phyloP scores from a whole-genome alignment of 768 basidiomycete species.

The Hemileccinum rubropunctum region DNA sequence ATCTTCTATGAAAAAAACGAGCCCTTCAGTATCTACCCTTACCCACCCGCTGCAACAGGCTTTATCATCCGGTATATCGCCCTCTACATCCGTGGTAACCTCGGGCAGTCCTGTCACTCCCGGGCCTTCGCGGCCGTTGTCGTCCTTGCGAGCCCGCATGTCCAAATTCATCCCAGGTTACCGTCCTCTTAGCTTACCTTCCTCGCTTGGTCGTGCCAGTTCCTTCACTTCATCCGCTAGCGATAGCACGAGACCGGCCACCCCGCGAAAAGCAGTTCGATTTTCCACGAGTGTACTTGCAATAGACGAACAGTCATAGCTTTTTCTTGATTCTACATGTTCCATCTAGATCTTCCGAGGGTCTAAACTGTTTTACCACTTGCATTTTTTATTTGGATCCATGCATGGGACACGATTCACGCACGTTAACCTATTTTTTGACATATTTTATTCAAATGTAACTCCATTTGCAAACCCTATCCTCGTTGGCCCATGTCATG shows the following conservation, averaged over 20 bases:
- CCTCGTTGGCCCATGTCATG: slow-evolving; percentile 17
- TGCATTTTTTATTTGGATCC: slow-evolving; percentile 23
- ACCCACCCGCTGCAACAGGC: slow-evolving; percentile 17
- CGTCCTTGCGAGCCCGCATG: slow-evolving; percentile 49
- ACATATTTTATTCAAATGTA: slow-evolving; percentile 32
- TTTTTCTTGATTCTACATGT: slow-evolving; percentile 2
- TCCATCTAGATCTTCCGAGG: slow-evolving; percentile 1
- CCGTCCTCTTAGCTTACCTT: slow-evolving; percentile 35
- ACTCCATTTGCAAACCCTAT: slow-evolving; percentile 15
- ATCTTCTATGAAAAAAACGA: slow-evolving; percentile 62
- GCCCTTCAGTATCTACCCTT: slow-evolving; percentile 22
- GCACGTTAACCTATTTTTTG: slow-evolving; percentile 22
- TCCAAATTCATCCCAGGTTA: slow-evolving; percentile 48
- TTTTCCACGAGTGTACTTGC: slow-evolving; percentile 49
- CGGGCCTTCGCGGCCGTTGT: slow-evolving; percentile 27
- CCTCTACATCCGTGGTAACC: slow-evolving; percentile 37
- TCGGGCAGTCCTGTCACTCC: slow-evolving; percentile 29
- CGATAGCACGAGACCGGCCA: slow-evolving; percentile 38
- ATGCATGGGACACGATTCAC: slow-evolving; percentile 18
- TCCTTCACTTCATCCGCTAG: slow-evolving; percentile 33
- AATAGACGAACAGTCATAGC: slow-evolving; percentile 21
- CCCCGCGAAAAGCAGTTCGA: slow-evolving; percentile 58
- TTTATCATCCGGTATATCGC: slow-evolving; percentile 14
- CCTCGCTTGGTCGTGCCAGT: slow-evolving; percentile 33
- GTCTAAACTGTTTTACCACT: slow-evolving; percentile 15